Percentiles rank a stretch among this genome's conserved stretches.
Conservation (phyloP, 192 early-diverging fungal species). For the Cetraspora pellucida region DNA sequence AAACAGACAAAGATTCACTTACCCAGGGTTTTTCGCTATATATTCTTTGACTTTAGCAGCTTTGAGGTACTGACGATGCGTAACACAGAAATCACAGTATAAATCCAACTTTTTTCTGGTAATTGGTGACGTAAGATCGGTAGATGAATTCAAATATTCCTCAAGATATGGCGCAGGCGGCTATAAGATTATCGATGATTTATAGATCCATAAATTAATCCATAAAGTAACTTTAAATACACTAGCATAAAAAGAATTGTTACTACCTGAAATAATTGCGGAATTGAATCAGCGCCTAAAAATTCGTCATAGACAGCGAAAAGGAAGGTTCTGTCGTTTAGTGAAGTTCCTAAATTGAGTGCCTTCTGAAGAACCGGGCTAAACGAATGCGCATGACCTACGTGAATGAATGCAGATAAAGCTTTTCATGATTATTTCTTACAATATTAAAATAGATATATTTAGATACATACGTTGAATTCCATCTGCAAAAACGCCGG, state of each 20-base stretch:
- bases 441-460: not conserved
- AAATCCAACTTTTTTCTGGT: constrained; percentile 24
- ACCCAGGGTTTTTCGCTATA: constrained; percentile 23
- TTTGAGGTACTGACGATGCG: constrained; percentile 16
- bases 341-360: constrained; percentile 1
- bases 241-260: not conserved
- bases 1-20: not conserved
- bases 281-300: constrained; percentile 12
- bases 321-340: constrained; percentile 28
- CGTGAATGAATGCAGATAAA: not conserved
- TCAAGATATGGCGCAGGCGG: constrained; percentile 28
- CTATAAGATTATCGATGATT: not conserved
- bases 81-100: constrained; percentile 31
- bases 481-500: constrained; percentile 24
- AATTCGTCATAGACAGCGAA: constrained; percentile 34
- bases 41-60: constrained; percentile 26
- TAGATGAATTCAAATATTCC: constrained; percentile 13
- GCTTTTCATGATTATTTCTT: not conserved
- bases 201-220: not conserved
- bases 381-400: not conserved
- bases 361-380: constrained; percentile 27
- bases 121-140: not conserved
- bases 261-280: constrained; percentile 22
- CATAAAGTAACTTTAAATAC: not conserved
- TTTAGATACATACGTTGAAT: not conserved